These are phyloP conservation scores for Pythium angustatum DNA, from an alignment of 352 stramenopile species.

Conservation along the genomic window DNA sequence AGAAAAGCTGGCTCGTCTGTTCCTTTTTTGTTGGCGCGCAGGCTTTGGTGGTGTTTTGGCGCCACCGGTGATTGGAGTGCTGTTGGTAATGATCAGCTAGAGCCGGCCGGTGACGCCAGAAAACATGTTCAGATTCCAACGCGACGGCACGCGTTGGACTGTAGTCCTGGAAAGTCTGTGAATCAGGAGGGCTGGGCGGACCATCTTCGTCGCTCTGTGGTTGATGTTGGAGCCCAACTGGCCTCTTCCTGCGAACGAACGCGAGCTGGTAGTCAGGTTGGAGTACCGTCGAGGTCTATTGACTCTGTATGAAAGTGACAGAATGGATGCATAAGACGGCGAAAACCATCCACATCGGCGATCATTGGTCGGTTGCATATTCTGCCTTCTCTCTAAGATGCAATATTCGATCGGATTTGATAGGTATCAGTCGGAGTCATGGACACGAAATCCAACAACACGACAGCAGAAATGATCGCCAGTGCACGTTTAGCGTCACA, in stretches of 20 bases:
- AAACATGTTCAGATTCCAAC: constrained; percentile 4
- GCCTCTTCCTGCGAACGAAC: neutral
- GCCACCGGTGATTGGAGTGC: neutral
- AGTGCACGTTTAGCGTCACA: no score
- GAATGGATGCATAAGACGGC: no score
- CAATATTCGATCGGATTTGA: no score
- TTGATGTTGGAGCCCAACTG: constrained; percentile 10
- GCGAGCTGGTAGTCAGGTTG: constrained; percentile 1
- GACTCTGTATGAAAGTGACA: no score
- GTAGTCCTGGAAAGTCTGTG: no score
- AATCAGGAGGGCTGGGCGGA: no score
- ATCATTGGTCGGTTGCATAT: no score
- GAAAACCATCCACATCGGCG: no score
- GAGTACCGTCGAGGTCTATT: no score
- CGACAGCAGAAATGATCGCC: neutral
- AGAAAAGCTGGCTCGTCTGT: constrained; percentile 18
- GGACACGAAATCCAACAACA: no score
- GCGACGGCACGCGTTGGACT: constrained; percentile 4
- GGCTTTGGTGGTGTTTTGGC: constrained; percentile 7
- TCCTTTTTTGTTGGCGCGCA: constrained; percentile 27
- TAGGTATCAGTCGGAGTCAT: no score
- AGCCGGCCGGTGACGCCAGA: constrained; percentile 8
- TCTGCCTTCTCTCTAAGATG: no score
- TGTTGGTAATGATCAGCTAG: constrained; percentile 13
- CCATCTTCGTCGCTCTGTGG: neutral